These are phyloP conservation scores for Chenopodium quinoa DNA, from an alignment of 148 eudicot species.

Conservation along the genomic window DNA sequence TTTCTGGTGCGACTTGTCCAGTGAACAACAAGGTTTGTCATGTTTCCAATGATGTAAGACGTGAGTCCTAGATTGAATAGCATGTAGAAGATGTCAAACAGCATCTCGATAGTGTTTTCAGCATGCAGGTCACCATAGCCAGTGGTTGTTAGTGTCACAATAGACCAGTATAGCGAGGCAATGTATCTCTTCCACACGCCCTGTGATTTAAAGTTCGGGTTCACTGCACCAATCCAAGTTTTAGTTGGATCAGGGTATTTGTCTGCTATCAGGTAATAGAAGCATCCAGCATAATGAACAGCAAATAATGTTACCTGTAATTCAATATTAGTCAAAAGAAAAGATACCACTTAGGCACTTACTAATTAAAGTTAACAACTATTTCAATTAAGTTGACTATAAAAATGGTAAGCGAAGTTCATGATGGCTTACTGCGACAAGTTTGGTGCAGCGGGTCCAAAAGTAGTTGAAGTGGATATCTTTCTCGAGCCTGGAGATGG, in stretches of 20 bases:
- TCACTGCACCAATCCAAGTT: constrained; percentile 83
- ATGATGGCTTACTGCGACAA: constrained; percentile 35
- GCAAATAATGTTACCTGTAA: constrained; percentile 87
- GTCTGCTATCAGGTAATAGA: constrained; percentile 78
- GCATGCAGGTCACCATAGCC: constrained; percentile 95
- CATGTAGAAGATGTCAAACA: constrained; percentile 71
- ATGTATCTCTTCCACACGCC: constrained; percentile 72
- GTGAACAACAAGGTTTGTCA: constrained; percentile 91
- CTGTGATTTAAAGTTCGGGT: constrained; percentile 55
- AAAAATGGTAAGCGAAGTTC: neutral
- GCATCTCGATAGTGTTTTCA: constrained; percentile 77
- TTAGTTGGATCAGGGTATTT: constrained; percentile 55
- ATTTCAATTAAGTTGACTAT: neutral
- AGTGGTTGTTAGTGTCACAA: constrained; percentile 77
- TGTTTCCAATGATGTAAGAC: constrained; percentile 90
- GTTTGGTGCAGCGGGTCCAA: constrained; percentile 43
- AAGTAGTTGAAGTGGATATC: constrained; percentile 43
- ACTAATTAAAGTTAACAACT: neutral
- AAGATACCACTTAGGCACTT: neutral
- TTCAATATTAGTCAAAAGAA: neutral
- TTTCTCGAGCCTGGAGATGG: constrained; percentile 36
- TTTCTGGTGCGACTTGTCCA: constrained; percentile 86
- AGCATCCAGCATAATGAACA: constrained; percentile 88
- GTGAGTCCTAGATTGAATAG: constrained; percentile 86
- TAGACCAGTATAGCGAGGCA: constrained; percentile 78